Evolutionary conservation across 768 basidiomycete species (phyloP).

Genomic region (Russula earlei): DNA sequence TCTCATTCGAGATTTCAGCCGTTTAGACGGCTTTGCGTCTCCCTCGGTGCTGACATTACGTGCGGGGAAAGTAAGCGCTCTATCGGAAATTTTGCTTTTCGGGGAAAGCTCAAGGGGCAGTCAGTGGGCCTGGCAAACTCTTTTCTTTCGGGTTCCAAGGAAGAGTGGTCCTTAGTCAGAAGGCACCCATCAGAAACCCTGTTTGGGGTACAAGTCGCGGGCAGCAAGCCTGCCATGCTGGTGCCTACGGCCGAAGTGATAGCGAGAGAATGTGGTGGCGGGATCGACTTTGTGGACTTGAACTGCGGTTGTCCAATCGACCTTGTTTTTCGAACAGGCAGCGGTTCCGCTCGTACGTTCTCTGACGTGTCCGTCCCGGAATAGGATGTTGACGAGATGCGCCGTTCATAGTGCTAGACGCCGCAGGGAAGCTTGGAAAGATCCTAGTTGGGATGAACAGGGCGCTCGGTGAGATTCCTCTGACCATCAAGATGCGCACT

Average conservation of each 20-base stretch:
- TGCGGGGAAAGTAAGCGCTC: conserved; percentile 73
- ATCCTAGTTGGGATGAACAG: conserved; percentile 87
- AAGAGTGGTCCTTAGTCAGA: conserved; percentile 91
- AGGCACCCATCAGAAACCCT: conserved; percentile 78
- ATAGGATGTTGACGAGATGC: background rate
- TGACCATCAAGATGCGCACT: conserved; percentile 87
- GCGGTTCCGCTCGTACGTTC: conserved; percentile 76
- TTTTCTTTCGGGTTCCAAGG: conserved; percentile 78
- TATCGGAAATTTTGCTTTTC: background rate
- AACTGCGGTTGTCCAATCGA: conserved; percentile 99
- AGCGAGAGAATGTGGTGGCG: conserved; percentile 50
- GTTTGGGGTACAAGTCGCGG: conserved; percentile 91
- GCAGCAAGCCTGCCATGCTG: conserved; percentile 71
- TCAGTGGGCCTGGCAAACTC: conserved; percentile 89
- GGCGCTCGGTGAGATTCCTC: conserved; percentile 82
- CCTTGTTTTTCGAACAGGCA: conserved; percentile 84
- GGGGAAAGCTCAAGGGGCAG: background rate
- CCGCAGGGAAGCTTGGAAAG: conserved; percentile 72
- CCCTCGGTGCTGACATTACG: conserved; percentile 87
- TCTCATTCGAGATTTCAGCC: conserved; percentile 43
- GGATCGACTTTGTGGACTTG: conserved; percentile 85
- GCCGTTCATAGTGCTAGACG: conserved; percentile 59
- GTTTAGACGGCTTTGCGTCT: conserved; percentile 82
- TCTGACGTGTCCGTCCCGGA: background rate
- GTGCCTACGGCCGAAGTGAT: conserved; percentile 78